Conservation (phyloP, 2,329 filamentous ascomycete species). For the Aspergillus uvarum region DNA sequence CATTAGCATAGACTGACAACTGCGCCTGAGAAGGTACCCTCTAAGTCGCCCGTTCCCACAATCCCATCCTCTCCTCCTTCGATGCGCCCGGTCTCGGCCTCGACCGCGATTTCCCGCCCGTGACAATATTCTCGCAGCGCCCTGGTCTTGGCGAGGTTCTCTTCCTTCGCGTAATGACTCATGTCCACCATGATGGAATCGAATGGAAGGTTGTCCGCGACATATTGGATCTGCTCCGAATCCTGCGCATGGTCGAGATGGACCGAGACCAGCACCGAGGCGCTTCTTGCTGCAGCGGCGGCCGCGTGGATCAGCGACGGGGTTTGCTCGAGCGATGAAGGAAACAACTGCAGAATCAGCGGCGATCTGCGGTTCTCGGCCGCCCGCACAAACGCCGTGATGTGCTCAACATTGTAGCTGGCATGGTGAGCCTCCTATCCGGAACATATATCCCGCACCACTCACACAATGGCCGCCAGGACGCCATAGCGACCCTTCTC, state of each 20-base stretch:
- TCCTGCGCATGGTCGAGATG: slow-evolving; percentile 65
- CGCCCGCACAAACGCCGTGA: slow-evolving; percentile 5
- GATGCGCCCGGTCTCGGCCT: slow-evolving; percentile 68
- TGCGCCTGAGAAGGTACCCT: slow-evolving; percentile 31
- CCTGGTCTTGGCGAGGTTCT: slow-evolving; percentile 62
- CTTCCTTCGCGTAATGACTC: slow-evolving; percentile 66
- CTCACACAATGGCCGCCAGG: slow-evolving; percentile 22
- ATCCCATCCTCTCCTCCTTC: slow-evolving; percentile 72
- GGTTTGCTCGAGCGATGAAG: slow-evolving; percentile 17
- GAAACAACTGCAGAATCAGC: slow-evolving; percentile 13
- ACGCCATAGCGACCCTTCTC: slow-evolving; percentile 20
- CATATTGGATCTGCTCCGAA: slow-evolving; percentile 56
- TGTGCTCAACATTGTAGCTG: slow-evolving; percentile 11
- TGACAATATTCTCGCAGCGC: slow-evolving; percentile 62
- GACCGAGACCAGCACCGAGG: slow-evolving; percentile 57
- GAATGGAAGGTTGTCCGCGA: slow-evolving; percentile 57
- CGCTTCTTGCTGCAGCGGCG: slow-evolving; percentile 52
- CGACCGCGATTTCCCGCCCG: slow-evolving; percentile 61
- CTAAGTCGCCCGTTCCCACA: slow-evolving; percentile 60
- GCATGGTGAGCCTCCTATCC: not conserved
- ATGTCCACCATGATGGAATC: slow-evolving; percentile 74
- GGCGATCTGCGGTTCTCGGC: slow-evolving; percentile 8
- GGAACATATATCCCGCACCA: not conserved
- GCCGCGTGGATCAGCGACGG: slow-evolving; percentile 51
- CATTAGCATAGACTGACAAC: not conserved